phyloP scores from a whole-genome alignment of 352 stramenopile genomes.

The Phytophthora foliorum region DNA sequence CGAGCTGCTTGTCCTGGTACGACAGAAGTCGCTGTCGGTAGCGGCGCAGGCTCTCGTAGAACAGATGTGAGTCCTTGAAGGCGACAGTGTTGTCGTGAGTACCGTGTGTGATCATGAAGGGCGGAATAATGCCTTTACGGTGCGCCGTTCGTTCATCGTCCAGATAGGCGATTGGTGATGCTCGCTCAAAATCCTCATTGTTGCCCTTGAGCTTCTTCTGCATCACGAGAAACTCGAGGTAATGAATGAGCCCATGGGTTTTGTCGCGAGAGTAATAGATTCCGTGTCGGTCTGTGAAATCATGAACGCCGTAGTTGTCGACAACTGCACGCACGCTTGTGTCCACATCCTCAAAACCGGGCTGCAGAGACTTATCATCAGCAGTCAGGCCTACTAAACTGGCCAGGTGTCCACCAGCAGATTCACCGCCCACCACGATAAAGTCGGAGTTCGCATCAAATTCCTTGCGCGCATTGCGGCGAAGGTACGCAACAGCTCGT shows the following conservation, averaged over 20 bases:
- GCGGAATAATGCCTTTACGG: slow-evolving; percentile 46
- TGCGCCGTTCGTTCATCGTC: slow-evolving; percentile 31
- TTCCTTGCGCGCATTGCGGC: slow-evolving; percentile 39
- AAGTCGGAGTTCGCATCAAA: slow-evolving; percentile 60
- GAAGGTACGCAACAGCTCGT: slow-evolving; percentile 66
- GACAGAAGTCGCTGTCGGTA: slow-evolving; percentile 42
- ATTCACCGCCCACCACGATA: slow-evolving; percentile 72
- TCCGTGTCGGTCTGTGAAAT: slow-evolving; percentile 65
- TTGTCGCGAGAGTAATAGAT: slow-evolving; percentile 64
- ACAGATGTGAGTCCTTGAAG: slow-evolving; percentile 63
- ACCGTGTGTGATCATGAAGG: slow-evolving; percentile 69
- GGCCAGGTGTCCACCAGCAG: slow-evolving; percentile 65
- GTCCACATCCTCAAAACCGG: slow-evolving; percentile 69
- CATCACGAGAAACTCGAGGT: slow-evolving; percentile 70
- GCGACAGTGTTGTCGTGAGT: slow-evolving; percentile 69
- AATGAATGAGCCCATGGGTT: slow-evolving; percentile 49
- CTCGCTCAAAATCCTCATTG: slow-evolving; percentile 57
- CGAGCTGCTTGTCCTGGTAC: slow-evolving; percentile 36
- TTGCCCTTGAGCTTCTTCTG: slow-evolving; percentile 62
- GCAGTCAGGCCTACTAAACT: slow-evolving; percentile 60
- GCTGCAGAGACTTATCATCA: slow-evolving; percentile 57
- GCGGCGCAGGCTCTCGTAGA: slow-evolving; percentile 62
- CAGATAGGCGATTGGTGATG: slow-evolving; percentile 63
- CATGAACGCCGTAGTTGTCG: slow-evolving; percentile 69
- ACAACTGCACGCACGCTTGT: slow-evolving; percentile 67